phyloP scores from a whole-genome alignment of 2,329 filamentous ascomycete species.

The Alternaria triticina region DNA sequence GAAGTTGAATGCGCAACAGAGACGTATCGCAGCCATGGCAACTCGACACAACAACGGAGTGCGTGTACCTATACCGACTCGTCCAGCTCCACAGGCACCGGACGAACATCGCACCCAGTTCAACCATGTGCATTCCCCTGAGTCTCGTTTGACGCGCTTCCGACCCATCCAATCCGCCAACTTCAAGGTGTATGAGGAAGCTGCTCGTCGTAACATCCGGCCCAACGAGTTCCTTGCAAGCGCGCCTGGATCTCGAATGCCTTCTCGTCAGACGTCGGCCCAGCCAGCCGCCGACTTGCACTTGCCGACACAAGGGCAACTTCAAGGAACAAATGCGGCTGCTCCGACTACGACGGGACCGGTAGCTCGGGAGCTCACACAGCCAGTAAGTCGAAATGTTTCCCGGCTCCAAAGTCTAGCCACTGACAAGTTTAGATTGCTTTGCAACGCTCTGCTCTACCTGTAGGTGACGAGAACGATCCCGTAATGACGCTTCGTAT shows the following conservation, averaged over 20 bases:
- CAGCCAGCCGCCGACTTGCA: not conserved
- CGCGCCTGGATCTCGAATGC: constrained; percentile 5
- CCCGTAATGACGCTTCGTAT: constrained; percentile 8
- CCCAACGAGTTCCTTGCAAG: not conserved
- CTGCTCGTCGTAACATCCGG: not conserved
- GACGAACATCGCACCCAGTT: not conserved
- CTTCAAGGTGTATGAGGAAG: not conserved
- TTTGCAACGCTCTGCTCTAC: not conserved
- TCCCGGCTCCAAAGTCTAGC: not conserved
- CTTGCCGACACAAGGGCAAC: not conserved
- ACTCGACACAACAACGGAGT: not conserved
- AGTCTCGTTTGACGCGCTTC: not conserved
- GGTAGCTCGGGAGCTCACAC: not conserved
- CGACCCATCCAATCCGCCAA: not conserved
- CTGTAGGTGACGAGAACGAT: not conserved
- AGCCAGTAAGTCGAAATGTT: not conserved
- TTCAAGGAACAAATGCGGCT: not conserved
- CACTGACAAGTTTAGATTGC: constrained; percentile 5
- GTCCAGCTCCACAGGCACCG: not conserved
- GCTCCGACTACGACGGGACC: not conserved
- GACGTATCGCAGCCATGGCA: not conserved
- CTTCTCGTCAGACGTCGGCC: constrained; percentile 6
- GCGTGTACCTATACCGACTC: not conserved
- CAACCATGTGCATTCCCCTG: not conserved
- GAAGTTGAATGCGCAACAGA: not conserved